These are phyloP conservation scores for Torulaspora indica DNA, from an alignment of 805 yeast species.

Conservation along the genomic window DNA sequence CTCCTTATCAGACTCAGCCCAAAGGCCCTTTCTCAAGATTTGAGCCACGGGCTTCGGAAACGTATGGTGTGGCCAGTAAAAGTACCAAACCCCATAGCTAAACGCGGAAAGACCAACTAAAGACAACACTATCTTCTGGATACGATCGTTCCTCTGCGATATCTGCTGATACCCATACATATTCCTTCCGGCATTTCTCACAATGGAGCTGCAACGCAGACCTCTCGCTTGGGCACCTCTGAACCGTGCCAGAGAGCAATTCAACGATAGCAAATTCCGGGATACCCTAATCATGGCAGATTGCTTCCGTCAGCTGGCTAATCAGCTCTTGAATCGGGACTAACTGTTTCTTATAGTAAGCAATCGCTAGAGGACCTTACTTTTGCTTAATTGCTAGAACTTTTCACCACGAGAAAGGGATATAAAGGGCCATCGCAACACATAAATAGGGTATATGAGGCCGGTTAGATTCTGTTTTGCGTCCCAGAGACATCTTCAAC, in stretches of 20 bases:
- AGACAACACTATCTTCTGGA: conserved; percentile 17
- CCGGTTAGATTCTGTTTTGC: no score
- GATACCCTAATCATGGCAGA: not conserved
- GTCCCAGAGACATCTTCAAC: not conserved
- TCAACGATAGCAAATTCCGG: not conserved
- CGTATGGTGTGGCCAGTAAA: conserved; percentile 64
- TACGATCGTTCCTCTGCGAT: conserved; percentile 8
- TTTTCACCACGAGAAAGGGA: conserved; percentile 1
- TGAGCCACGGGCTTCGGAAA: conserved; percentile 68
- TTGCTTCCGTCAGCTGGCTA: not conserved
- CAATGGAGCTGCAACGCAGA: conserved; percentile 5
- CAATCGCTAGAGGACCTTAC: not conserved
- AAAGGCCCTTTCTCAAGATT: conserved; percentile 64
- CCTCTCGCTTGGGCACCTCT: conserved; percentile 1
- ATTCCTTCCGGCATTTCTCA: conserved; percentile 1
- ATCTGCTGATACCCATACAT: conserved; percentile 6
- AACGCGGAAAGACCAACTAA: conserved; percentile 26
- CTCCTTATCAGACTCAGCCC: conserved; percentile 75
- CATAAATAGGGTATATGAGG: not conserved
- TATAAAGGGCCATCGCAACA: conserved; percentile 4
- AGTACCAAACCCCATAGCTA: conserved; percentile 35
- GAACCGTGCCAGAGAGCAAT: not conserved
- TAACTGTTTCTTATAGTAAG: not conserved
- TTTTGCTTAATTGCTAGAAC: conserved; percentile 1
- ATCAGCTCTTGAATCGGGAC: not conserved